Conservation (phyloP, 2,329 filamentous ascomycete genomes). For the Calonectria crousiana region DNA sequence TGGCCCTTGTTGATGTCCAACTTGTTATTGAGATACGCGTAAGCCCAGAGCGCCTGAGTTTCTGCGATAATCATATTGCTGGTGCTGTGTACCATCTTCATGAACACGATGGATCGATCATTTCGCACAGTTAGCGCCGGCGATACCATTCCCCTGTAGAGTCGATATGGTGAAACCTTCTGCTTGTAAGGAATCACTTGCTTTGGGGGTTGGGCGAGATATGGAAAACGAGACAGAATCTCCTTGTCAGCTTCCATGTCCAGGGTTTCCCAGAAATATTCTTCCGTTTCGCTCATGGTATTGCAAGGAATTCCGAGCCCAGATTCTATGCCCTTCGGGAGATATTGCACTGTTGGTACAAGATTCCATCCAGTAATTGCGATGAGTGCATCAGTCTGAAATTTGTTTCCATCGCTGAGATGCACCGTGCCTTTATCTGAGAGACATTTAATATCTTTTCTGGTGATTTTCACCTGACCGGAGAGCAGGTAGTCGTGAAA, state of each 20-base stretch:
- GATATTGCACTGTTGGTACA: background rate
- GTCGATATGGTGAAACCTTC: background rate
- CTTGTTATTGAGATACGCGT: background rate
- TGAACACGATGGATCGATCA: slow-evolving; percentile 33
- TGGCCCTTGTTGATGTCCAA: background rate
- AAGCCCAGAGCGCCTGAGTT: slow-evolving; percentile 6
- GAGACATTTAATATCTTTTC: background rate
- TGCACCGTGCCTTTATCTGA: background rate
- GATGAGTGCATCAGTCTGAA: background rate
- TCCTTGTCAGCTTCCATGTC: background rate
- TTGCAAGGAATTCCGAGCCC: background rate
- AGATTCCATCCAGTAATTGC: slow-evolving; percentile 1
- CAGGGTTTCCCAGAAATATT: background rate
- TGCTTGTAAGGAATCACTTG: background rate
- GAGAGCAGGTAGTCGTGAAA: background rate
- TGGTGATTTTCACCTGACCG: background rate
- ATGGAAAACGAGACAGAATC: background rate
- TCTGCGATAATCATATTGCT: slow-evolving; percentile 16
- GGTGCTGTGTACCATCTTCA: slow-evolving; percentile 14
- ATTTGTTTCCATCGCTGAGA: background rate
- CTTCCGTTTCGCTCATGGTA: background rate
- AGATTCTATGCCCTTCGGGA: background rate
- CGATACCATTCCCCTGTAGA: background rate
- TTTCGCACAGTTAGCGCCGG: background rate
- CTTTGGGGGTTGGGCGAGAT: background rate